Evolutionary conservation across 2,329 filamentous ascomycete genomes (phyloP).

Genomic region (Nigrograna mackinnonii): DNA sequence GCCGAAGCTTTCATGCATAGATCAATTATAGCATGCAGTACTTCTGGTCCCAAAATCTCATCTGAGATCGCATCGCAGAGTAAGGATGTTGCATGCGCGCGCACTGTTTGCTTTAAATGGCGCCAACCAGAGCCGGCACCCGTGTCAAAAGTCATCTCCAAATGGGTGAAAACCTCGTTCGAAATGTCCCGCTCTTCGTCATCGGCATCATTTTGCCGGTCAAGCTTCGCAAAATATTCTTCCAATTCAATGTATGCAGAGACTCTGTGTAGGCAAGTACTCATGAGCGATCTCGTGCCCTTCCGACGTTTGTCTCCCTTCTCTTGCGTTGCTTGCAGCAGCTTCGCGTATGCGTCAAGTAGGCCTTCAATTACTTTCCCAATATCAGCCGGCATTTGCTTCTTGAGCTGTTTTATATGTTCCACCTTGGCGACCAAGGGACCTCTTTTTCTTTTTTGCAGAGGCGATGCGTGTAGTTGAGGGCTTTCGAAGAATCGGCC

Average conservation of each 20-base stretch:
- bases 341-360: slow-evolving; percentile 35
- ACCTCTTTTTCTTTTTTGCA: slow-evolving; percentile 26
- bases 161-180: slow-evolving; percentile 43
- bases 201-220: slow-evolving; percentile 28
- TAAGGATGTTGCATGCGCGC: slow-evolving; percentile 44
- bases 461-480: slow-evolving; percentile 27
- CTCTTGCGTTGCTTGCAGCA: slow-evolving; percentile 33
- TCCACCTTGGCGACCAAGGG: slow-evolving; percentile 24
- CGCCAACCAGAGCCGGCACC: slow-evolving; percentile 39
- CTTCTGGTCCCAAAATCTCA: slow-evolving; percentile 26
- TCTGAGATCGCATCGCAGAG: slow-evolving; percentile 41
- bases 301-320: slow-evolving; percentile 22
- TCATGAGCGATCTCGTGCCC: slow-evolving; percentile 42
- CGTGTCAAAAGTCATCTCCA: slow-evolving; percentile 41
- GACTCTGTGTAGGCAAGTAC: slow-evolving; percentile 43
- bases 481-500: slow-evolving; percentile 34
- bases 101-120: slow-evolving; percentile 43
- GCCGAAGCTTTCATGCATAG: slow-evolving; percentile 34
- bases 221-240: slow-evolving; percentile 38
- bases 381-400: slow-evolving; percentile 24
- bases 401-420: slow-evolving; percentile 19
- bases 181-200: slow-evolving; percentile 39
- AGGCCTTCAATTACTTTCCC: slow-evolving; percentile 33
- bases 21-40: slow-evolving; percentile 25
- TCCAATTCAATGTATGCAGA: slow-evolving; percentile 46